These are phyloP conservation scores for Xylariales sp. DNA, from an alignment of 2,329 filamentous ascomycete species.

Conservation along the genomic window DNA sequence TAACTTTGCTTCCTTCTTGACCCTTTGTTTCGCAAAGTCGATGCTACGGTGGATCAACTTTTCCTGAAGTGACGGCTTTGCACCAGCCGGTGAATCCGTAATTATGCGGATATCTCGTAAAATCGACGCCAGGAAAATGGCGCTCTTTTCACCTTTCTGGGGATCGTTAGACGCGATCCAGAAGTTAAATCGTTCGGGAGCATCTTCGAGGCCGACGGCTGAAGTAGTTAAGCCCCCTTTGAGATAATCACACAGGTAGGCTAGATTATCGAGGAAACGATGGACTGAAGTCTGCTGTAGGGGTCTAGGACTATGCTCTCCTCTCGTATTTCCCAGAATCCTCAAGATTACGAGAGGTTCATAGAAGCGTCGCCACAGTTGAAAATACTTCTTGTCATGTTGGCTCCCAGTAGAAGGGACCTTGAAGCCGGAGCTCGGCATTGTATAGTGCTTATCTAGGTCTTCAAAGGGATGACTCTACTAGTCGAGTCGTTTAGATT, in stretches of 20 bases:
- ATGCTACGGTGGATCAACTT: constrained; percentile 36
- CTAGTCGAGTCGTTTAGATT: not conserved
- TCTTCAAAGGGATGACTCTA: not conserved
- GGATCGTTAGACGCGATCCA: constrained; percentile 58
- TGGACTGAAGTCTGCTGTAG: constrained; percentile 26
- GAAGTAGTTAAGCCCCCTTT: constrained; percentile 61
- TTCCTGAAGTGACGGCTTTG: constrained; percentile 4
- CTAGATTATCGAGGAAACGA: constrained; percentile 54
- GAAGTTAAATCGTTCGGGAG: constrained; percentile 50
- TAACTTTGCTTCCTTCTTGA: constrained; percentile 34
- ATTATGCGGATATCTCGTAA: constrained; percentile 40
- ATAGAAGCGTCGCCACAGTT: constrained; percentile 50
- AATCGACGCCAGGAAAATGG: constrained; percentile 47
- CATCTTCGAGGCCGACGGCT: constrained; percentile 57
- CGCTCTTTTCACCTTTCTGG: constrained; percentile 38
- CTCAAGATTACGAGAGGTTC: constrained; percentile 53
- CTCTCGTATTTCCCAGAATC: constrained; percentile 51
- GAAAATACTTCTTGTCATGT: constrained; percentile 21
- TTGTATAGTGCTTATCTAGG: not conserved
- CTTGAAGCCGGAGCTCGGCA: constrained; percentile 16
- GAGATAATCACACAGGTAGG: constrained; percentile 59
- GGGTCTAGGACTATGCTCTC: constrained; percentile 41
- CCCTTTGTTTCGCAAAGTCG: constrained; percentile 38
- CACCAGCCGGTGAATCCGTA: constrained; percentile 13
- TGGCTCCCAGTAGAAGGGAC: not conserved